Conservation (phyloP, 345 rosid genomes). For the Linum lewisii region DNA sequence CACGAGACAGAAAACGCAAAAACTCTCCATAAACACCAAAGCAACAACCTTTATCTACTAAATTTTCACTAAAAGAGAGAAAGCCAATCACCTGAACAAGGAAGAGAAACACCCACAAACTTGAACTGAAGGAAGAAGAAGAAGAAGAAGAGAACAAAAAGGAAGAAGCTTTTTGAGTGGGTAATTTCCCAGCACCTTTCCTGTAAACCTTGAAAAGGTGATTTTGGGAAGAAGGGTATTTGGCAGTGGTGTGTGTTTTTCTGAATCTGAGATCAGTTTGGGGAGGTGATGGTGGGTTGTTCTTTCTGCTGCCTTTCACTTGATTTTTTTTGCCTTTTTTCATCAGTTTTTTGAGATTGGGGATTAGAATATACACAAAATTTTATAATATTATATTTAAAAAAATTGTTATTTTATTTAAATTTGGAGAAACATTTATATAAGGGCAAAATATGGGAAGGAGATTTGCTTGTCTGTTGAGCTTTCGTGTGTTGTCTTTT, state of each 20-base stretch:
- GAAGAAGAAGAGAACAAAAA: not conserved
- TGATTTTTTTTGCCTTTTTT: not conserved
- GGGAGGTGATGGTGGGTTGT: not conserved
- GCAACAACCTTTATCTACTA: not conserved
- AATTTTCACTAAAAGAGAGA: not conserved
- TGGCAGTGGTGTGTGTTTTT: not conserved
- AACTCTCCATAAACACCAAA: too few species aligned
- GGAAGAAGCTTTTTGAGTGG: not conserved
- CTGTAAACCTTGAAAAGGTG: not conserved
- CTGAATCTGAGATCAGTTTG: not conserved
- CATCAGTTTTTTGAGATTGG: not conserved
- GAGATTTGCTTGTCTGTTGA: not conserved
- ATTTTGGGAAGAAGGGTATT: not conserved
- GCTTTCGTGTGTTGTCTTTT: not conserved
- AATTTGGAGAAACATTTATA: not conserved
- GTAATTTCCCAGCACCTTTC: not conserved
- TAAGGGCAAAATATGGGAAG: not conserved
- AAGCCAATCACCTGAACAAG: not conserved
- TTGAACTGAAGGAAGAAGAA: not conserved
- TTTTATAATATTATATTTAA: too few species aligned
- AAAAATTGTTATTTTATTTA: too few species aligned
- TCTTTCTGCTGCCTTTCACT: not conserved
- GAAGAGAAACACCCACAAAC: not conserved
- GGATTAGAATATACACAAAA: not conserved
- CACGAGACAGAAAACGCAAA: not conserved